These are phyloP conservation scores for Hypoxylon intermedium DNA, from an alignment of 495 filamentous ascomycete species.

Conservation along the genomic window DNA sequence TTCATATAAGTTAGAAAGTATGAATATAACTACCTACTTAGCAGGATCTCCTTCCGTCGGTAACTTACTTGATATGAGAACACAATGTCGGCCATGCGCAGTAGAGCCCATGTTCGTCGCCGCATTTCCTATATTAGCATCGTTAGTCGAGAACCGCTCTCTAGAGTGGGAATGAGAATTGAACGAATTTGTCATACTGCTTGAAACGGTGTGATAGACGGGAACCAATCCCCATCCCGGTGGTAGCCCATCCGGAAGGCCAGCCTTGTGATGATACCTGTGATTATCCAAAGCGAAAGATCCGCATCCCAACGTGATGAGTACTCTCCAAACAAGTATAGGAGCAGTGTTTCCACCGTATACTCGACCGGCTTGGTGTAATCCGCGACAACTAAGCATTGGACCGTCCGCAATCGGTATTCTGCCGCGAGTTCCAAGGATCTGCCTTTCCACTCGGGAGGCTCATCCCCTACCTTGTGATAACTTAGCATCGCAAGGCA, in stretches of 20 bases:
- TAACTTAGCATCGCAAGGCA: conserved; percentile 92
- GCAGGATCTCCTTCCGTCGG: background rate
- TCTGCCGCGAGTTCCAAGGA: conserved; percentile 77
- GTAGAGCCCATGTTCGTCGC: conserved; percentile 84
- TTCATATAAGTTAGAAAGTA: conserved; percentile 44
- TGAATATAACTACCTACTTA: background rate
- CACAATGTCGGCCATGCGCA: conserved; percentile 80
- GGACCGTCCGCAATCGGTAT: conserved; percentile 82
- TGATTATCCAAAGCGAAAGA: conserved; percentile 79
- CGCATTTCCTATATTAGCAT: conserved; percentile 73
- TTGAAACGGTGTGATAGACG: conserved; percentile 82
- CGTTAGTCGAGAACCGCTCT: conserved; percentile 6
- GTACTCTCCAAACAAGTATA: conserved; percentile 85
- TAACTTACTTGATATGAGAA: conserved; percentile 78
- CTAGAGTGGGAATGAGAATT: background rate
- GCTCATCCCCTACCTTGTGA: conserved; percentile 86
- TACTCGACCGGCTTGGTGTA: conserved; percentile 86
- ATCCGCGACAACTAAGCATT: conserved; percentile 86
- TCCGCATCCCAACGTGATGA: conserved; percentile 81
- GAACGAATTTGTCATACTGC: conserved; percentile 53
- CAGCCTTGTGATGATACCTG: conserved; percentile 79
- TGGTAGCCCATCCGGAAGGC: conserved; percentile 97
- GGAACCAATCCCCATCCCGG: conserved; percentile 84
- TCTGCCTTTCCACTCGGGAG: conserved; percentile 78
- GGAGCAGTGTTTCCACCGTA: conserved; percentile 87